Evolutionary conservation across 108 stramenopile genomes (phyloP).

Genomic region (Fragilaria crotonensis): DNA sequence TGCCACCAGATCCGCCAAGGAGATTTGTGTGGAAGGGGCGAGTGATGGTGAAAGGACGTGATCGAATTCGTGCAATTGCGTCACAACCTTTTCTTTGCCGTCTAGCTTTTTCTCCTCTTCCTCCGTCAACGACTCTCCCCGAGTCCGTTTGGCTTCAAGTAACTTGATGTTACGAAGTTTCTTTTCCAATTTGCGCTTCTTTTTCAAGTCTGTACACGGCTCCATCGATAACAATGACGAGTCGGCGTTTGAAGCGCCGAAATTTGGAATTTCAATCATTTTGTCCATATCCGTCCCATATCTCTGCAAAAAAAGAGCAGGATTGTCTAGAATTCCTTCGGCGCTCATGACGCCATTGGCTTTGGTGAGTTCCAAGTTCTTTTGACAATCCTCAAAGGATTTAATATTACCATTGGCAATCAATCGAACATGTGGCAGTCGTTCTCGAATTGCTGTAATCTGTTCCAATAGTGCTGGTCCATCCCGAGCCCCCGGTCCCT

Average conservation of each 20-base stretch:
- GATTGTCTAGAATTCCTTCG: slow-evolving; percentile 89
- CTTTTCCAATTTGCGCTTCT: slow-evolving; percentile 38
- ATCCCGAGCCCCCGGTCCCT: slow-evolving; percentile 82
- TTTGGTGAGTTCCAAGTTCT: slow-evolving; percentile 53
- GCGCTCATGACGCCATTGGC: slow-evolving; percentile 92
- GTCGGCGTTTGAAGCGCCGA: too few relatives aligned
- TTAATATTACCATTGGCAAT: slow-evolving; percentile 87
- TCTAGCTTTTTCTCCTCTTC: slow-evolving; percentile 22
- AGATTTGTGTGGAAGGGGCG: neutral
- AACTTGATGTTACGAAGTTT: slow-evolving; percentile 55
- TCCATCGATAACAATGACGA: neutral
- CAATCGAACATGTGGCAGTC: slow-evolving; percentile 45
- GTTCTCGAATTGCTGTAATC: slow-evolving; percentile 33
- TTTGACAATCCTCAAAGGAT: slow-evolving; percentile 69
- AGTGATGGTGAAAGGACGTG: too few relatives aligned
- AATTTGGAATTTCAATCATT: slow-evolving; percentile 1
- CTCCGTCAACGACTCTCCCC: too few relatives aligned
- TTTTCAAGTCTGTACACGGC: slow-evolving; percentile 6
- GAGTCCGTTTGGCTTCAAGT: slow-evolving; percentile 44
- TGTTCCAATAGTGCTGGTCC: slow-evolving; percentile 89
- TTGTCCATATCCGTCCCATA: slow-evolving; percentile 16
- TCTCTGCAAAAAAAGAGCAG: slow-evolving; percentile 70
- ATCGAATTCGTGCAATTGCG: slow-evolving; percentile 27
- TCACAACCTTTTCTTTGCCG: slow-evolving; percentile 34
- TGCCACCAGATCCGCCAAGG: slow-evolving; percentile 37